These are phyloP conservation scores for Ceratocystiopsis sp. DNA, from an alignment of 2,329 filamentous ascomycete species.

Conservation along the genomic window DNA sequence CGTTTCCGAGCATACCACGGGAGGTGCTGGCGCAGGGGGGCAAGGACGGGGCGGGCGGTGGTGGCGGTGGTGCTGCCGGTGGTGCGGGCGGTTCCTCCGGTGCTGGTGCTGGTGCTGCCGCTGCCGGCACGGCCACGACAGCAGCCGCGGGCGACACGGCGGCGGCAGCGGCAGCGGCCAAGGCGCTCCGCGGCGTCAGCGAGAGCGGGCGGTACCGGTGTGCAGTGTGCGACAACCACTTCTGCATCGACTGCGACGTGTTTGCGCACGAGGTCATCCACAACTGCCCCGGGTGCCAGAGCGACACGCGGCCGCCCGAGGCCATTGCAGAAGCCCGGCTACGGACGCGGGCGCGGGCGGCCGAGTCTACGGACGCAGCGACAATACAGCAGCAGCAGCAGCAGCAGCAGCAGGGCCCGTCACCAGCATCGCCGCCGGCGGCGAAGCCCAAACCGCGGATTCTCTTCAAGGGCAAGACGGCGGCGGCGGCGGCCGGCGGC, in stretches of 20 bases:
- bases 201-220: slow-evolving; percentile 84
- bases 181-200: slow-evolving; percentile 45
- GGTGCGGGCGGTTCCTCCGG: slow-evolving; percentile 4
- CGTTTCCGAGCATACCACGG: slow-evolving; percentile 41
- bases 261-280: slow-evolving; percentile 89
- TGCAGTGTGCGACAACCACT: slow-evolving; percentile 71
- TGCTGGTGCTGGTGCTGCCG: slow-evolving; percentile 1
- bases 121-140: slow-evolving; percentile 6
- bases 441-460: slow-evolving; percentile 3
- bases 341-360: neutral
- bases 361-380: neutral
- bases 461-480: neutral
- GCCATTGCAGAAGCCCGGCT: neutral
- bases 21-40: slow-evolving; percentile 4
- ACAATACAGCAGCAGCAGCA: neutral
- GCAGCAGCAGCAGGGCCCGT: neutral
- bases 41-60: neutral
- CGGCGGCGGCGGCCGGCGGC: neutral
- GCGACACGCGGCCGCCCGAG: slow-evolving; percentile 20
- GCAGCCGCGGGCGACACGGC: slow-evolving; percentile 2
- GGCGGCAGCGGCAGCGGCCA: neutral
- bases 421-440: neutral
- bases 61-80: slow-evolving; percentile 2
- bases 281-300: slow-evolving; percentile 84
- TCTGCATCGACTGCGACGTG: slow-evolving; percentile 95